Conservation (phyloP, 306 rosid species). For the Adenanthera pavonina region DNA sequence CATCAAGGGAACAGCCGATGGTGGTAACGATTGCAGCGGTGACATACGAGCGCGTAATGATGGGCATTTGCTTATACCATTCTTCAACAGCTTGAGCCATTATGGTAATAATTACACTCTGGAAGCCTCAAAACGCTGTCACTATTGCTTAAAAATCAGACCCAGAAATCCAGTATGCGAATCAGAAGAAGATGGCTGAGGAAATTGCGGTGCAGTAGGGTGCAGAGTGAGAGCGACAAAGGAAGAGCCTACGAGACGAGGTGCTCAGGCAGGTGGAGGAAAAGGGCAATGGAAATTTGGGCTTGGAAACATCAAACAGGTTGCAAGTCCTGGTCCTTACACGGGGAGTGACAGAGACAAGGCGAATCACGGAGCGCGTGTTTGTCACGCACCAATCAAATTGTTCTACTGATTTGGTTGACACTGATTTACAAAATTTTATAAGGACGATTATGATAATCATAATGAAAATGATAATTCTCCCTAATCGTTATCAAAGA, state of each 20-base stretch:
- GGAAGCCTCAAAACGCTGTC: not conserved
- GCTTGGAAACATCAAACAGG: too few species aligned
- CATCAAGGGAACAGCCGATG: conserved; percentile 94
- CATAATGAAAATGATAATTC: too few species aligned
- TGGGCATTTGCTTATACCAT: conserved; percentile 99
- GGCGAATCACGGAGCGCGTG: conserved; percentile 56
- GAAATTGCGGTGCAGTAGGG: not conserved
- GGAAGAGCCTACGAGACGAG: not conserved
- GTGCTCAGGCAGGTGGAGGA: not conserved
- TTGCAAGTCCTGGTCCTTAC: not conserved
- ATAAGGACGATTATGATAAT: too few species aligned
- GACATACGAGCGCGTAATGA: conserved; percentile 88
- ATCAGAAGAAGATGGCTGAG: not conserved
- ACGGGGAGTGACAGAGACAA: conserved; percentile 39
- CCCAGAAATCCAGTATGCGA: not conserved
- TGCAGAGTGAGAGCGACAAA: not conserved
- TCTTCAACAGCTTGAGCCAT: conserved; percentile 99
- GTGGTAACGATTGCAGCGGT: conserved; percentile 94
- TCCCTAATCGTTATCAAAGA: too few species aligned
- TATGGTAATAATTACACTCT: not conserved
- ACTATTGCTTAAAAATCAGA: not conserved
- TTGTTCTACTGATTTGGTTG: not conserved
- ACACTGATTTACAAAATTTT: too few species aligned
- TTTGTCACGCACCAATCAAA: conserved; percentile 41
- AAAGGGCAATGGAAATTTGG: not conserved